Base-by-base conservation (phyloP, 164 flowering plant species). In the Houttuynia cordata region DNA sequence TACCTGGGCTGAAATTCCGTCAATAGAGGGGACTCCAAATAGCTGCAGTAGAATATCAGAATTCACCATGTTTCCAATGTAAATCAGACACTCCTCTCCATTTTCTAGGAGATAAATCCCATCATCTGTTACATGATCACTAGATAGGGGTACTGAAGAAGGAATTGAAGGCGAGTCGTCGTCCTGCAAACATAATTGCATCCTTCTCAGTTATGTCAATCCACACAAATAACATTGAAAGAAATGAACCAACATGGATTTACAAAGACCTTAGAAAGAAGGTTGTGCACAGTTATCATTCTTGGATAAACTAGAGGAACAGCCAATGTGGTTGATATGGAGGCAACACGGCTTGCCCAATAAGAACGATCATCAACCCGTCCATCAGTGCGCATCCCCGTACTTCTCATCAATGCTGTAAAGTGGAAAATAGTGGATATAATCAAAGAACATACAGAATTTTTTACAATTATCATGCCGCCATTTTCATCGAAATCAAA, bases 101-200 rank as follows among this genome's bases (percentile, higher is more conserved):
- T 80, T 93, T 77, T 93, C 99, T 22, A 93, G 84, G 71, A 93
- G 87, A 75, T 81, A 93, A 14, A 93, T 77, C 59, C 99, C 97
- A 1, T 86, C 79, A 25, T 90, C 96, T 63, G 72, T 75, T 41
- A 90, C 64, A 68, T 90, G 90, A 69, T 93, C 99, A 75, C 96
- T 90, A 18, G 92, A 86, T 61, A 88, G 95, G n/a, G 97, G 91
- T 69, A 86, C 58, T 49, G 77, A 6, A 14, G 78, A 68, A 51
- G 93, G 92, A 66, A 81, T 59, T 60, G 77, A 23, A 49, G 86
- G 73, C 54, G 71, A 82, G 62, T 81, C 86, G 10, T 41, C 75
- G 21, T 86, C 91, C 97, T 92, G 81, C 18, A 61, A 30, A n/a
- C n/a, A n/a, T n/a, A 60, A 58, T 64, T 51, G 10, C n/a, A 19